Evolutionary conservation across 805 yeast species (phyloP), one percentile per base, ranked within the genome.

Genomic region (Spathaspora passalidarum): DNA sequence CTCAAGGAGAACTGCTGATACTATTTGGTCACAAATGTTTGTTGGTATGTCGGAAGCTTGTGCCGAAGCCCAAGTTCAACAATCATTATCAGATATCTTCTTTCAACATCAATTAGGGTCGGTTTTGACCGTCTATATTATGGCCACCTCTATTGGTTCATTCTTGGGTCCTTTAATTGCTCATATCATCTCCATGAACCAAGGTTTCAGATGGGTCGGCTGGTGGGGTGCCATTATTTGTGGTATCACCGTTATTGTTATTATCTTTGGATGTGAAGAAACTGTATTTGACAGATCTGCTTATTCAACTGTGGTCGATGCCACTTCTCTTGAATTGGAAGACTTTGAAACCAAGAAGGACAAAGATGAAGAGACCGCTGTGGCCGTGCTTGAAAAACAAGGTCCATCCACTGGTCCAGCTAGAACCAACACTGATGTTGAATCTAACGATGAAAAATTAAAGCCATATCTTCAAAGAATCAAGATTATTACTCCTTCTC

Each of bases 1-100:
- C 32, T 68, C 83, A 18, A 75, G 66, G 40, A 60, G 56, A 4
- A 77, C 85, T 0, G 50, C 74, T 7, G 92, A 84, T 59, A 78
- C 88, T 0, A 77, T 86, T 38, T 83, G 88, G 88, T 82, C 88
- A 1, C 92, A 86, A 62, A 63, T 86, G 37, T 85, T 86, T 61
- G 88, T 84, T 17, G 94, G 94, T n/a, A 81, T 84, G 16, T 75
- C 85, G 32, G 96, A 87, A 61, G 80, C 88, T 3, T 82, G 89
- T 60, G 86, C 88, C 10, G 88, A 82, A 59, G 86, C 88, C 21
- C 83, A 80, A 48, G 87, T 80, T 49, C 90, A 75, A 68, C 76
- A 79, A 55, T 83, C 81, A 39, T 73, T 76, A 55, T 78, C 89
- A 2, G 96, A 88, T 59, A 76, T 86, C 59, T 88, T 80, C 59